Percentiles rank a stretch among this genome's conserved stretches.
These are phyloP conservation scores for Pyrenophora teres DNA, from an alignment of 2,329 filamentous ascomycete species.

Conservation along the genomic window DNA sequence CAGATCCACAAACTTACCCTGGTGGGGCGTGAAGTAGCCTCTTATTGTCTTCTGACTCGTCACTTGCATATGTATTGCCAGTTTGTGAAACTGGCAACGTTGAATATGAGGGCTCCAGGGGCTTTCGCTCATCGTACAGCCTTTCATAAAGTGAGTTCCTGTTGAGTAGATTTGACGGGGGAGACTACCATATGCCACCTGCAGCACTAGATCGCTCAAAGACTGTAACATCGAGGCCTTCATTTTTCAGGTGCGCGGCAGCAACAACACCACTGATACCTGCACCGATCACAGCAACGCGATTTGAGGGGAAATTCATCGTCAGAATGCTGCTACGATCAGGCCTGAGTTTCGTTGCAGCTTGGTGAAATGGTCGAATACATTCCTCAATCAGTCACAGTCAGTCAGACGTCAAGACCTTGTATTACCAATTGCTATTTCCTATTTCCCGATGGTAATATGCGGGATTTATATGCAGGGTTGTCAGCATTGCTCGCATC, in stretches of 20 bases:
- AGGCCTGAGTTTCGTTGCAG: not conserved
- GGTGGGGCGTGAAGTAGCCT: conserved; percentile 54
- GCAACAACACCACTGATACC: conserved; percentile 45
- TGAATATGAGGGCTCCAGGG: conserved; percentile 56
- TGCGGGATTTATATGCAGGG: not conserved
- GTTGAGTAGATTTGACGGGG: not conserved
- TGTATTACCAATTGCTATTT: not conserved
- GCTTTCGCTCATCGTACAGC: conserved; percentile 57
- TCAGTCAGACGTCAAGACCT: not conserved
- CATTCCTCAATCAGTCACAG: not conserved
- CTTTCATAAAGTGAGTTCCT: conserved; percentile 21
- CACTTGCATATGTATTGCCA: conserved; percentile 20
- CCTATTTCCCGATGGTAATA: not conserved
- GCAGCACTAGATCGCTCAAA: conserved; percentile 58
- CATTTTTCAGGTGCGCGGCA: conserved; percentile 42
- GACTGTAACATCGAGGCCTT: conserved; percentile 55
- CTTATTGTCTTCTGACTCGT: conserved; percentile 15
- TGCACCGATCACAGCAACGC: conserved; percentile 44
- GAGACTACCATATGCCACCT: conserved; percentile 61
- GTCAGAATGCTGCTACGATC: not conserved
- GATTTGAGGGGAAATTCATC: conserved; percentile 25
- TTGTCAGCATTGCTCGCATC: conserved; percentile 11
- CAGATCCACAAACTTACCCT: conserved; percentile 42
- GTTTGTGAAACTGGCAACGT: conserved; percentile 26
- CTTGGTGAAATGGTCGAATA: not conserved